phyloP scores from a whole-genome alignment of 495 filamentous ascomycete species.

The Lasiosphaeria hispida region DNA sequence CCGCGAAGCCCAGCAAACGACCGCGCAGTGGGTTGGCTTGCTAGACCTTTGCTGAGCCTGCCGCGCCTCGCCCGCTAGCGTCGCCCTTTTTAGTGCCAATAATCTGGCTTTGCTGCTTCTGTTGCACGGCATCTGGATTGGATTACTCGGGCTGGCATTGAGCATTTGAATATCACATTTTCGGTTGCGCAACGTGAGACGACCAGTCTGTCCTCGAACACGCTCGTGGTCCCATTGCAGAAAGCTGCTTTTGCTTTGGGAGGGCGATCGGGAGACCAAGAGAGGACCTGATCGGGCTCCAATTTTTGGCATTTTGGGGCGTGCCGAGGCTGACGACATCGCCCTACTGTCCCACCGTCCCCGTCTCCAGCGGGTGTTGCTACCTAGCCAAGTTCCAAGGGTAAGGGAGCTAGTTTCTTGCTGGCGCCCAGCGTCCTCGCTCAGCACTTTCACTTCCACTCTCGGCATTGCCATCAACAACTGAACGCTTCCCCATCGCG shows the following conservation, averaged over 20 bases:
- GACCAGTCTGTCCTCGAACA: slow-evolving; percentile 10
- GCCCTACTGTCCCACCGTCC: slow-evolving; percentile 1
- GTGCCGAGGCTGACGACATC: slow-evolving; percentile 29
- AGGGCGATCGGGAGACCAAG: neutral
- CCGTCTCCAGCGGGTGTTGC: neutral
- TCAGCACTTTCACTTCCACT: slow-evolving; percentile 7
- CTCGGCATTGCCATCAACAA: slow-evolving; percentile 21
- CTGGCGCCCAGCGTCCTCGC: slow-evolving; percentile 3
- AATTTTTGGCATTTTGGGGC: slow-evolving; percentile 6
- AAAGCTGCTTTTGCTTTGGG: neutral
- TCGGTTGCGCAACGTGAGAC: neutral
- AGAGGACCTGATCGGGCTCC: slow-evolving; percentile 19
- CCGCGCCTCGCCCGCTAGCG: neutral
- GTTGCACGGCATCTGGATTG: no score
- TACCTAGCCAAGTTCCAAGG: slow-evolving; percentile 7
- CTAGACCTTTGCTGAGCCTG: neutral
- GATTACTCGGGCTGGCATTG: no score
- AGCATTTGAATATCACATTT: no score
- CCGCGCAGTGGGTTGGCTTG: neutral
- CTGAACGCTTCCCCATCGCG: slow-evolving; percentile 10
- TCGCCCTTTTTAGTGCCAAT: neutral
- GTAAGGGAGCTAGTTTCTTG: no score
- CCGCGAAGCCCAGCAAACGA: neutral
- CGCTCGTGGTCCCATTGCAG: neutral
- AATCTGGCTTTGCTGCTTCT: neutral